phyloP scores from a whole-genome alignment of 176 grass and related monocot genomes.

The Oryza nivara region DNA sequence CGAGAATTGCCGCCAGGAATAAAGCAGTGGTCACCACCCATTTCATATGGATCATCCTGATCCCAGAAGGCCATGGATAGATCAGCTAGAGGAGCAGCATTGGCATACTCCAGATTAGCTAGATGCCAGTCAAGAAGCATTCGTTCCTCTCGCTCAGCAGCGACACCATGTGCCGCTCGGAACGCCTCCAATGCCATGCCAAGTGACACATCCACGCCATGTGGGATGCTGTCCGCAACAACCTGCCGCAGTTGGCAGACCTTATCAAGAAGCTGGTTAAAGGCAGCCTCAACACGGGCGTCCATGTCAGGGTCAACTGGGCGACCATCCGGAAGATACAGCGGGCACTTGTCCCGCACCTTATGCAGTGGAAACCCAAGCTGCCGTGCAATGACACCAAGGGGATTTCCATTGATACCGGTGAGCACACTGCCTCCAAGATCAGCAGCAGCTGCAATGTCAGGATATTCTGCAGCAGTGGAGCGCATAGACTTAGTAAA shows the following conservation, averaged over 20 bases:
- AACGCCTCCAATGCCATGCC: slow-evolving; percentile 86
- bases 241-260: slow-evolving; percentile 87
- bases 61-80: slow-evolving; percentile 98
- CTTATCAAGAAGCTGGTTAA: slow-evolving; percentile 96
- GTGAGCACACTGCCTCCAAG: slow-evolving; percentile 98
- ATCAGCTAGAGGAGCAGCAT: slow-evolving; percentile 81
- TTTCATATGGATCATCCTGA: slow-evolving; percentile 98
- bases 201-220: slow-evolving; percentile 72
- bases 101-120: slow-evolving; percentile 95
- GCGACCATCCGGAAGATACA: slow-evolving; percentile 86
- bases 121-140: slow-evolving; percentile 99
- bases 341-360: slow-evolving; percentile 82
- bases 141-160: slow-evolving; percentile 61
- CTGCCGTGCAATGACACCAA: slow-evolving; percentile 87
- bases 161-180: slow-evolving; percentile 69
- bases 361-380: slow-evolving; percentile 93
- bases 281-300: slow-evolving; percentile 70
- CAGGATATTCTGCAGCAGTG: slow-evolving; percentile 56
- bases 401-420: slow-evolving; percentile 93
- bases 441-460: slow-evolving; percentile 71
- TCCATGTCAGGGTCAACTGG: slow-evolving; percentile 80
- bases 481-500: slow-evolving; percentile 87
- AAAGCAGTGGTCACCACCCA: slow-evolving; percentile 98
- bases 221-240: slow-evolving; percentile 61
- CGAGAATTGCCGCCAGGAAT: slow-evolving; percentile 91